A percentile compares a stretch with the other conserved stretches of the same genome.
phyloP scores from a whole-genome alignment of 108 stramenopile genomes.

The Skeletonema potamos region DNA sequence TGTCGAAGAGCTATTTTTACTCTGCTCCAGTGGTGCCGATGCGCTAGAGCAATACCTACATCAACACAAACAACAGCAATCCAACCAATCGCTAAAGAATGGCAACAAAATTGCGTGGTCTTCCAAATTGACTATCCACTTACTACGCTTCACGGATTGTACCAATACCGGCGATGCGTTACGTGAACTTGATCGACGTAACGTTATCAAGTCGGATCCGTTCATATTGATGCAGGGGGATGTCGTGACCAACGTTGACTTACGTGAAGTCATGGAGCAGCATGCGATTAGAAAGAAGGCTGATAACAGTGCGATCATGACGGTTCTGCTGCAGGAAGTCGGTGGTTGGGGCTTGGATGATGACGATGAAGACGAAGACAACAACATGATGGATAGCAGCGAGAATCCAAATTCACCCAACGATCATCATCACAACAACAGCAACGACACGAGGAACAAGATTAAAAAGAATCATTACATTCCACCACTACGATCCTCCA shows the following conservation, averaged over 20 bases:
- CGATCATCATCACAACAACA: background rate
- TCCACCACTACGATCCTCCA: slow-evolving; percentile 48
- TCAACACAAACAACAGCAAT: slow-evolving; percentile 43
- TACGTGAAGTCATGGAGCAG: slow-evolving; percentile 56
- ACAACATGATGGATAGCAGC: background rate
- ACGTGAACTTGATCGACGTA: slow-evolving; percentile 92
- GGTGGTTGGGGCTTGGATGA: slow-evolving; percentile 48
- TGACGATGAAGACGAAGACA: slow-evolving; percentile 13
- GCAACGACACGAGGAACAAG: slow-evolving; percentile 6
- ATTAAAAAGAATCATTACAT: slow-evolving; percentile 16
- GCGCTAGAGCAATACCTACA: slow-evolving; percentile 57
- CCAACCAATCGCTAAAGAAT: background rate
- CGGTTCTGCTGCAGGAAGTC: slow-evolving; percentile 74
- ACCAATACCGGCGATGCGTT: slow-evolving; percentile 94
- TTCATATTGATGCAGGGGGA: slow-evolving; percentile 95
- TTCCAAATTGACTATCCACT: slow-evolving; percentile 47
- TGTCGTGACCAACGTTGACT: slow-evolving; percentile 90
- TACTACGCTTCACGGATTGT: slow-evolving; percentile 65
- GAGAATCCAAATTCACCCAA: background rate
- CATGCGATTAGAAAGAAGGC: slow-evolving; percentile 73
- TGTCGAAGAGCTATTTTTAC: slow-evolving; percentile 20
- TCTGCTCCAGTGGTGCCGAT: slow-evolving; percentile 51
- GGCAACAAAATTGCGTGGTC: slow-evolving; percentile 30
- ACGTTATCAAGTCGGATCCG: slow-evolving; percentile 93
- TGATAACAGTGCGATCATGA: slow-evolving; percentile 87